These are phyloP conservation scores for Alternaria dauci DNA, from an alignment of 2,329 filamentous ascomycete species.

Conservation along the genomic window DNA sequence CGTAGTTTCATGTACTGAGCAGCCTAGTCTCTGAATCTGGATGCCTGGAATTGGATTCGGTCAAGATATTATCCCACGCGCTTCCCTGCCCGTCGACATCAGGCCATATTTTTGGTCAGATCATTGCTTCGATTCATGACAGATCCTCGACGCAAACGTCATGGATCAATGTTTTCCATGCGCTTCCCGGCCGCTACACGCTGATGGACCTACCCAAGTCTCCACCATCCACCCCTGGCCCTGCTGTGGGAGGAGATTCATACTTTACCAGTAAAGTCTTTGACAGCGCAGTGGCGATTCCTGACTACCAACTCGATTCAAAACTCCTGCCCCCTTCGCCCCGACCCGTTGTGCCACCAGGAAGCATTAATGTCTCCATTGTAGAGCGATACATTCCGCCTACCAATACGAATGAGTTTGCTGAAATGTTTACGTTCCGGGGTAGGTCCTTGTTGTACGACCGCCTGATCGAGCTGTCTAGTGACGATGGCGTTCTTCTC, in stretches of 20 bases:
- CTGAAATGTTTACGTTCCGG: constrained; percentile 64
- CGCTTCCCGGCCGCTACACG: constrained; percentile 68
- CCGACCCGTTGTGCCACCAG: constrained; percentile 66
- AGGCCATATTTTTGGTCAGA: constrained; percentile 62
- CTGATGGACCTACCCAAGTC: constrained; percentile 69
- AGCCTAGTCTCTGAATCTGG: constrained; percentile 44
- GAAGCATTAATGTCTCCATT: constrained; percentile 67
- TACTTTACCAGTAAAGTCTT: constrained; percentile 71
- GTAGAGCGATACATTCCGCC: constrained; percentile 73
- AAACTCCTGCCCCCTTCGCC: constrained; percentile 61
- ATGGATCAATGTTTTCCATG: constrained; percentile 72
- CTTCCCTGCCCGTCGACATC: constrained; percentile 63
- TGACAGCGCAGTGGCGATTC: constrained; percentile 67
- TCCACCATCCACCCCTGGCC: constrained; percentile 67
- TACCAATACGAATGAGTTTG: constrained; percentile 65
- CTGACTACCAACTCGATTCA: constrained; percentile 65
- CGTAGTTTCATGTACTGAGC: constrained; percentile 15
- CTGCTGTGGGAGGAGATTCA: constrained; percentile 61
- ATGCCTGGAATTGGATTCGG: constrained; percentile 49
- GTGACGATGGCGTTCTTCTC: constrained; percentile 64
- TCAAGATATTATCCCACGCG: constrained; percentile 68
- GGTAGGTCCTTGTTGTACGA: constrained; percentile 67
- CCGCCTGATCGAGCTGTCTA: constrained; percentile 67
- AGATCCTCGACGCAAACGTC: constrained; percentile 61
- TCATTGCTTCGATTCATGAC: constrained; percentile 65